Conservation (phyloP, 352 stramenopile species). For the Globisporangium orthogonon region DNA sequence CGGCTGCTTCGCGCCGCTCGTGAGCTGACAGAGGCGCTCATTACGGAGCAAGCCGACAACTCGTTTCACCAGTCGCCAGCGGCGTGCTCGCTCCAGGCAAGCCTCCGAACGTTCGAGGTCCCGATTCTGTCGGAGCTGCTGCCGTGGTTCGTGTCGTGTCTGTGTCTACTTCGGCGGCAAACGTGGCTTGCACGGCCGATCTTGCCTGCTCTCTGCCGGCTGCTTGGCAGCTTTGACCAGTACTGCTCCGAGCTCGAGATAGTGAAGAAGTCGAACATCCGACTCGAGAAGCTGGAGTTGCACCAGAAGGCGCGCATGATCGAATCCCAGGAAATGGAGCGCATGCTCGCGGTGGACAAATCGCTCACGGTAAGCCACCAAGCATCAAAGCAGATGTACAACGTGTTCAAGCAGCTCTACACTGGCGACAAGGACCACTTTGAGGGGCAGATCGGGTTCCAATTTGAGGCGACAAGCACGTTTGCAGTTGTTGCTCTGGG, state of each 20-base stretch:
- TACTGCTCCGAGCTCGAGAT: constrained; percentile 62
- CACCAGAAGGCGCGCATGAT: constrained; percentile 50
- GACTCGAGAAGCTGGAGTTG: constrained; percentile 56
- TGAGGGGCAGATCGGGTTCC: constrained; percentile 85
- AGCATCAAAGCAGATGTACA: constrained; percentile 72
- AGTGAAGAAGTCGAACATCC: constrained; percentile 55
- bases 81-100: constrained; percentile 23
- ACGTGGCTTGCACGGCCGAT: constrained; percentile 71
- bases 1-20: constrained; percentile 58
- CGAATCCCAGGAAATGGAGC: constrained; percentile 62
- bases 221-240: constrained; percentile 63
- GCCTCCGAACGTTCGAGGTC: constrained; percentile 28
- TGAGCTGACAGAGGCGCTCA: constrained; percentile 36
- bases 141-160: constrained; percentile 71
- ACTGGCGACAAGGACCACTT: constrained; percentile 88
- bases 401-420: constrained; percentile 86
- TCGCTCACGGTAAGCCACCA: constrained; percentile 36
- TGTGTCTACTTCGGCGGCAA: constrained; percentile 78
- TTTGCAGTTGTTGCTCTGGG: constrained; percentile 80
- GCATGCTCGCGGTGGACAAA: constrained; percentile 40
- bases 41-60: constrained; percentile 42
- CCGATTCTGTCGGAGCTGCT: constrained; percentile 60
- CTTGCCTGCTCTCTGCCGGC: constrained; percentile 51
- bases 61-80: constrained; percentile 28
- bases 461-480: constrained; percentile 81